Evolutionary conservation across 2,329 filamentous ascomycete species (phyloP), one percentile per base, ranked within the genome.

Genomic region (Fusarium nurragi): DNA sequence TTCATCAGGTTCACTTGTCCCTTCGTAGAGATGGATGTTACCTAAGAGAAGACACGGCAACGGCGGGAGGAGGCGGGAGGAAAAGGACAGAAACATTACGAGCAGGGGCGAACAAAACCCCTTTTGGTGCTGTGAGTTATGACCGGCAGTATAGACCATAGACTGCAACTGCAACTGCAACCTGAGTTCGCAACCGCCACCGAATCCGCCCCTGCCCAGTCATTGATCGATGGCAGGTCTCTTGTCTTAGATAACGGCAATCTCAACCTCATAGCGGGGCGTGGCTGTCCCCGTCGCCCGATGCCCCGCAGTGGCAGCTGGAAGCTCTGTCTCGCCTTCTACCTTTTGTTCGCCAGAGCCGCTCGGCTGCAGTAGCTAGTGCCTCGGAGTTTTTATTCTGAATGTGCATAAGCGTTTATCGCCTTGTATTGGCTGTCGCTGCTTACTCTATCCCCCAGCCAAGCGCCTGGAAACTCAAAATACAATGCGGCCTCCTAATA

Each of bases 321-420:
- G 41, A 43, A 22, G 48, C 54, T 53, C 60, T 70, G 48, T 61
- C 25, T 46, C 50, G 14, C 39, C 32, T 36, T 48, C 30, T 53
- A 53, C 51, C 43, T 41, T 62, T 30, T 28, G 28, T 22, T 30
- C 30, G 16, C 39, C 21, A 30, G 40, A 57, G 68, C 64, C 67
- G 66, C 61, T 53, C 51, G 38, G 40, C 34, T 22, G 19, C 58
- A 63, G 63, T 54, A 51, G 46, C 9, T 71, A 72, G 69, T 41
- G 63, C 30, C 25, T 52, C 53, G 46, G 56, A 48, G 37, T n/a
- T 50, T 34, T 67, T 60, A 49, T 47, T 45, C 37, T 22, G 26
- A 49, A 39, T 46, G 64, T 66, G 64, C 64, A 66, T 66, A 64
- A 60, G 37, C 38, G 46, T 50, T 37, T 44, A 39, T 46, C 39